Evolutionary conservation across 805 yeast genomes (phyloP), one percentile per base, ranked within the genome.

Genomic region (Starmerella gropengiesseri): DNA sequence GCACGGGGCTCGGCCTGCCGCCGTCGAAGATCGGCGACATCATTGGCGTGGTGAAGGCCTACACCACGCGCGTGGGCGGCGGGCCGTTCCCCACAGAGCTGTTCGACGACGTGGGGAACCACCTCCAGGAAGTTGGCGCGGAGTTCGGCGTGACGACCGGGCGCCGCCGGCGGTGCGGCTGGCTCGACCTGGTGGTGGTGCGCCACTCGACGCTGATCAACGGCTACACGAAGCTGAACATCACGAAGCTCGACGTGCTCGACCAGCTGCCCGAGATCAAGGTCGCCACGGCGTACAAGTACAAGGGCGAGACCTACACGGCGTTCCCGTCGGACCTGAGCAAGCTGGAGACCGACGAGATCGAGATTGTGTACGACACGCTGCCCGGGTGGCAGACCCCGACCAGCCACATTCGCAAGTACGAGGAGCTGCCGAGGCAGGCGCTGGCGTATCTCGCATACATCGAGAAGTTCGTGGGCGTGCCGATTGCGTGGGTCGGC

Each of bases 1-100:
- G 86, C 57, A 91, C 98, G 30, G 98, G 98, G 49, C 74, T 91
- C 52, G 98, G 97, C 54, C 64, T 91, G 48, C 95, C 97, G n/a
- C 98, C 98, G 54, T 74, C 70, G 52, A 67, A 77, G 49, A 80
- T 91, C 56, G 73, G 70, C 41, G 79, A 85, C 62, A 70, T 86
- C 34, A 85, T 80, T 61, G 98, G 98, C 65, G 98, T 91, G 20
- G 97, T 89, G 36, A 91, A 91, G 70, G 97, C 97, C 31, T 91
- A 91, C 67, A 91, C 98, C 35, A 91, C 98, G 28, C 78, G 98
- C 66, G 98, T 91, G 43, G 98, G 98, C 57, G 97, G 87, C 61
- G 98, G 98, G 52, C 98, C 98, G 25, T 91, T 91, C 81, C 96
- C 98, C 49, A 80, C 97, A 44, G 98, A 91, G 67, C 97, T 87